phyloP scores from a whole-genome alignment of 1,284 basidiomycete species.

The Agroathelia rolfsii region DNA sequence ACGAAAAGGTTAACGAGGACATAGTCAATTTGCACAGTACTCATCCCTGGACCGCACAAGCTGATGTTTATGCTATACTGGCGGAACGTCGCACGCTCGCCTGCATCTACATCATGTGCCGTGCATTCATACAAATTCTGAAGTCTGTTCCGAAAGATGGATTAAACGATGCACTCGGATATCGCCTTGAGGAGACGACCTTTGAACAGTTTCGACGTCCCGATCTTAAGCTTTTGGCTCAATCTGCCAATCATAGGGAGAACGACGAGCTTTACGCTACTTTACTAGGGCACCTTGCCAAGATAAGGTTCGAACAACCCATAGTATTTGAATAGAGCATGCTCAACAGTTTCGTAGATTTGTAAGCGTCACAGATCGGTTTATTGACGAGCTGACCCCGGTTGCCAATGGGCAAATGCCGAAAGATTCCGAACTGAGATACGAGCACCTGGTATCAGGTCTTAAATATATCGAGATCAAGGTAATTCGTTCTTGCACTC shows the following conservation, averaged over 20 bases:
- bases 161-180: constrained; percentile 68
- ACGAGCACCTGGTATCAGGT: constrained; percentile 75
- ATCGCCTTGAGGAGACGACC: constrained; percentile 73
- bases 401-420: constrained; percentile 62
- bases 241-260: constrained; percentile 65
- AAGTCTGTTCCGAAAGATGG: constrained; percentile 65
- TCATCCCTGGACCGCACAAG: constrained; percentile 34
- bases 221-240: constrained; percentile 51
- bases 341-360: constrained; percentile 46
- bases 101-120: constrained; percentile 82
- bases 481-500: constrained; percentile 34
- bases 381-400: constrained; percentile 70
- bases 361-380: constrained; percentile 80
- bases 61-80: constrained; percentile 50
- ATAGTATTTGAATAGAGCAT: constrained; percentile 4
- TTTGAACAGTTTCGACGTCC: constrained; percentile 80
- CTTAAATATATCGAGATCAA: constrained; percentile 75
- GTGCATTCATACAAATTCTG: constrained; percentile 73
- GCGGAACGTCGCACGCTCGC: constrained; percentile 75
- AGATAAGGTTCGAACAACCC: constrained; percentile 43
- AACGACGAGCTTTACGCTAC: constrained; percentile 77
- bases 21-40: constrained; percentile 39
- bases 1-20: constrained; percentile 52
- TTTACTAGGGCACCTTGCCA: constrained; percentile 76
- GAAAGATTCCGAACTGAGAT: constrained; percentile 72